Conservation (phyloP, 306 rosid genomes). For the Lathyrus tuberosus region DNA sequence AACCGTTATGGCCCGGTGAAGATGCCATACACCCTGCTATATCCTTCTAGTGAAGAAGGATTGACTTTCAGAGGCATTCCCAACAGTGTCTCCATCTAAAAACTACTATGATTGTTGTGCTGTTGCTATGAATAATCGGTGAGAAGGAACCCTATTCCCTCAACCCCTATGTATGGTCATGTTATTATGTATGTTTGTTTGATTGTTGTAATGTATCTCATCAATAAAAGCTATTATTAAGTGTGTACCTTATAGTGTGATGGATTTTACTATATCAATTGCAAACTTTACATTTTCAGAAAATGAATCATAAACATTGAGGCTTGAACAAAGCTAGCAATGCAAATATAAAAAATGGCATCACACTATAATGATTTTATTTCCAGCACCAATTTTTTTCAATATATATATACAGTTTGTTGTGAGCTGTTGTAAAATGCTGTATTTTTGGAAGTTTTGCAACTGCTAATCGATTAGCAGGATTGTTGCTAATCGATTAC, state of each 20-base stretch:
- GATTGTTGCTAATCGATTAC: too few relatives aligned
- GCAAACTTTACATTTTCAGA: neutral
- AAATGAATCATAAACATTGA: neutral
- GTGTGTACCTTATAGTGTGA: neutral
- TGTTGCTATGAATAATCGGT: conserved; percentile 22
- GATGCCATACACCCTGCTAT: conserved; percentile 76
- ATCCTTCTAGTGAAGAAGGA: conserved; percentile 70
- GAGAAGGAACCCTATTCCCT: conserved; percentile 18
- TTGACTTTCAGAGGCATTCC: conserved; percentile 77
- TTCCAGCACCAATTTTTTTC: neutral
- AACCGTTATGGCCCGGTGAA: conserved; percentile 68
- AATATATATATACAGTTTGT: too few relatives aligned
- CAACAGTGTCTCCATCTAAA: conserved; percentile 67
- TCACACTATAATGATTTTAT: neutral
- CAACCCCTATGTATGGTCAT: neutral
- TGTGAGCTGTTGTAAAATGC: too few relatives aligned
- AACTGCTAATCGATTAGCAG: too few relatives aligned
- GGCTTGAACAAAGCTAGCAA: neutral
- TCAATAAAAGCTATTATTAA: neutral
- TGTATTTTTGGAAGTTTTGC: too few relatives aligned
- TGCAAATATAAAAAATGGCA: neutral
- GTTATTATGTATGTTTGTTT: conserved; percentile 1
- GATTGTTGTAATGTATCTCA: neutral
- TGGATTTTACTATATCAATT: neutral
- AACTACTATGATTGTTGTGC: neutral